Conservation (phyloP, 768 basidiomycete species). For the Collybia nuda region DNA sequence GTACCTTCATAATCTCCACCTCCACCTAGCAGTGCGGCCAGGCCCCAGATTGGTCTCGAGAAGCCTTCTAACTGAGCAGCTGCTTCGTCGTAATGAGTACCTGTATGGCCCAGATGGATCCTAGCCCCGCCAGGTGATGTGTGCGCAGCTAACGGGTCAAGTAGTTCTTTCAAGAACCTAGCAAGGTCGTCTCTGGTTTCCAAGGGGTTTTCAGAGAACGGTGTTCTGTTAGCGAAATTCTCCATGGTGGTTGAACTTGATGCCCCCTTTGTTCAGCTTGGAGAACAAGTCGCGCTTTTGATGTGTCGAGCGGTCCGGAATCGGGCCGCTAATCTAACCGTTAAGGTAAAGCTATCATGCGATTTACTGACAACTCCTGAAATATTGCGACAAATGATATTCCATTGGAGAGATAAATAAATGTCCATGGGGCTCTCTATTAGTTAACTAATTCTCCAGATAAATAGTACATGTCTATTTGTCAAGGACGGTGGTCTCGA, state of each 20-base stretch:
- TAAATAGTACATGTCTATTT: constrained; percentile 35
- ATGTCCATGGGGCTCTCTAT: constrained; percentile 9
- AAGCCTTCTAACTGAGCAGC: constrained; percentile 79
- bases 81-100: constrained; percentile 70
- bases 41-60: constrained; percentile 75
- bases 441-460: neutral
- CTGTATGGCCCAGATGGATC: constrained; percentile 66
- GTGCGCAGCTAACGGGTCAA: constrained; percentile 65
- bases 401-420: constrained; percentile 7
- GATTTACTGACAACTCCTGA: neutral
- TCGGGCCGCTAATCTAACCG: neutral
- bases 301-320: constrained; percentile 8
- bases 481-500: constrained; percentile 82
- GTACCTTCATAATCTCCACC: constrained; percentile 60
- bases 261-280: no score
- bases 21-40: constrained; percentile 64
- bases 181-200: constrained; percentile 59
- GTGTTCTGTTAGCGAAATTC: constrained; percentile 34
- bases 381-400: neutral
- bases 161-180: constrained; percentile 52
- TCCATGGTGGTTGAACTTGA: constrained; percentile 20
- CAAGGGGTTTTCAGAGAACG: constrained; percentile 60
- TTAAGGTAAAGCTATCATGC: neutral
- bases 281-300: constrained; percentile 1
- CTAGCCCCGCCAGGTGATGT: constrained; percentile 75